Evolutionary conservation across 345 rosid genomes (phyloP).

Genomic region (Crucihimalaya himalaica): DNA sequence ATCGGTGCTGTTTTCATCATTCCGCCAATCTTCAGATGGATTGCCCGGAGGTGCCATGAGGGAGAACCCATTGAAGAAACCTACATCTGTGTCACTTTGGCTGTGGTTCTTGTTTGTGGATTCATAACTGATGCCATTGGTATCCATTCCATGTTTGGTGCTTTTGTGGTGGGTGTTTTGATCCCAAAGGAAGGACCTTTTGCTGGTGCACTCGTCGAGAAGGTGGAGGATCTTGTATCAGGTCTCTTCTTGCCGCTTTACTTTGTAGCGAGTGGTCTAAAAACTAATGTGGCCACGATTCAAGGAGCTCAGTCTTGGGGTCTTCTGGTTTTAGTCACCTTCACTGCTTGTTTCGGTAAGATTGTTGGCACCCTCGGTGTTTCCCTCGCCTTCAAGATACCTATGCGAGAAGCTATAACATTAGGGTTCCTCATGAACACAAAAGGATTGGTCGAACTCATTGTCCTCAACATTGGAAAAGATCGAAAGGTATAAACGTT

Average conservation of each 20-base stretch:
- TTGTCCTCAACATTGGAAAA: conserved; percentile 82
- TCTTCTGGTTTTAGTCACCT: conserved; percentile 56
- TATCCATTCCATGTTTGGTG: conserved; percentile 82
- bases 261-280: conserved; percentile 80
- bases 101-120: conserved; percentile 60
- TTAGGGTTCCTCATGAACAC: conserved; percentile 81
- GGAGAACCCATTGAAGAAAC: conserved; percentile 75
- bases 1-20: conserved; percentile 36
- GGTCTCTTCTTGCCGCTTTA: conserved; percentile 71
- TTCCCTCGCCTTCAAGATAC: conserved; percentile 55
- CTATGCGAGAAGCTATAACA: conserved; percentile 55
- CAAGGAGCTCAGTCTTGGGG: conserved; percentile 77
- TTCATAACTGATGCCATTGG: conserved; percentile 71
- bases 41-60: conserved; percentile 58
- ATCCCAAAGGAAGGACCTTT: conserved; percentile 78
- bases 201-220: conserved; percentile 64
- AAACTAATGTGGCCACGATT: conserved; percentile 73
- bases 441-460: conserved; percentile 84
- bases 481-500: conserved; percentile 58
- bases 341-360: conserved; percentile 76
- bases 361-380: conserved; percentile 62
- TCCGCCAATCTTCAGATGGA: conserved; percentile 61
- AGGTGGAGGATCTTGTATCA: conserved; percentile 80
- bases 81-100: conserved; percentile 62
- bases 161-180: conserved; percentile 72